These are phyloP conservation scores for Zymoseptoria passerinii DNA, from an alignment of 2,329 filamentous ascomycete genomes.

Conservation along the genomic window DNA sequence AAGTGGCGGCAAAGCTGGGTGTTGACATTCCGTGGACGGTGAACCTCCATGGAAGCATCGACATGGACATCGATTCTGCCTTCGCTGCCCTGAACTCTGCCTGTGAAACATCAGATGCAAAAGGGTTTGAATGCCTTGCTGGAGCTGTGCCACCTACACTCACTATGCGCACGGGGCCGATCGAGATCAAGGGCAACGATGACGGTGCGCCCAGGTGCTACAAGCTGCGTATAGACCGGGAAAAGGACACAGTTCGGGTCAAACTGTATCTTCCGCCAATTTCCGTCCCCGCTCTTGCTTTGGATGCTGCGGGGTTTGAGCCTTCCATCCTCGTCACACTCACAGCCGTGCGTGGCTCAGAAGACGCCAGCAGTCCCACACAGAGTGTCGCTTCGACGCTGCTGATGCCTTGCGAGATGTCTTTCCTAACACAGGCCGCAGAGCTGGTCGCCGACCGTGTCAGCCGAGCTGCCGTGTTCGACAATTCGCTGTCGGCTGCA, in stretches of 20 bases:
- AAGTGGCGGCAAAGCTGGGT: neutral
- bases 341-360: neutral
- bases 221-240: too few relatives aligned
- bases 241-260: too few relatives aligned
- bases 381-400: neutral
- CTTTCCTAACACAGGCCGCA: neutral
- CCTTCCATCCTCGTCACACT: neutral
- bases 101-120: neutral
- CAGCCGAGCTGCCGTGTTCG: neutral
- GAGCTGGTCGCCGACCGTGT: neutral
- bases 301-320: too few relatives aligned
- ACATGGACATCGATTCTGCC: neutral
- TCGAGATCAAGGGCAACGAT: too few relatives aligned
- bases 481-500: neutral
- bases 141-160: neutral
- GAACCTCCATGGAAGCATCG: too few relatives aligned
- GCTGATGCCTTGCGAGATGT: neutral
- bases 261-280: too few relatives aligned
- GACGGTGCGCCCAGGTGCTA: too few relatives aligned
- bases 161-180: neutral
- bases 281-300: too few relatives aligned
- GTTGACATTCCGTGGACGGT: neutral
- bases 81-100: neutral
- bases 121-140: neutral
- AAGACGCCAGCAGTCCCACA: neutral